These are phyloP conservation scores for Cryphonectria japonica DNA, from an alignment of 2,329 filamentous ascomycete genomes.

Conservation along the genomic window DNA sequence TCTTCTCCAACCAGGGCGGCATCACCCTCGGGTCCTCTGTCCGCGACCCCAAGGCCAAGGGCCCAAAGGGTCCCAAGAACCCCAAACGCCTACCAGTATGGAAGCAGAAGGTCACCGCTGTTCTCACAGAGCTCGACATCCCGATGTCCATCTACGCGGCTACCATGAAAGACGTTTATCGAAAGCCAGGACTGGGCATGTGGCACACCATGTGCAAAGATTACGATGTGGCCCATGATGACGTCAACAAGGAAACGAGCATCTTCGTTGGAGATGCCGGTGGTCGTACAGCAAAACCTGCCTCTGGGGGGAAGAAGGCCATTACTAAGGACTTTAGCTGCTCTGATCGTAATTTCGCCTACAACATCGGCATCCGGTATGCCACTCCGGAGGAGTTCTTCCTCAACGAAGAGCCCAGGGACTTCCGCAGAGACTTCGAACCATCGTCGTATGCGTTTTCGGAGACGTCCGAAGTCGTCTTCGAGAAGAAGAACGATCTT, in stretches of 20 bases:
- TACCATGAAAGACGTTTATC: constrained; percentile 77
- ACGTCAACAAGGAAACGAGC: constrained; percentile 71
- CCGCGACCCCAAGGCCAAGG: constrained; percentile 68
- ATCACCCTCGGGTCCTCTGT: constrained; percentile 76
- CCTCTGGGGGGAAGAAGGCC: constrained; percentile 36
- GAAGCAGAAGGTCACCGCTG: constrained; percentile 75
- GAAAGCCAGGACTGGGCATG: constrained; percentile 89
- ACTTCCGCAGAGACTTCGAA: constrained; percentile 74
- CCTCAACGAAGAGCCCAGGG: constrained; percentile 65
- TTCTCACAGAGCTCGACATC: constrained; percentile 73
- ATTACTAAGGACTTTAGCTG: constrained; percentile 64
- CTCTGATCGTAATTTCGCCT: constrained; percentile 77
- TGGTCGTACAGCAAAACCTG: constrained; percentile 46
- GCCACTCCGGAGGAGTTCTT: constrained; percentile 93
- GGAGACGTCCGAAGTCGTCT: constrained; percentile 44
- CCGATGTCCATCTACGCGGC: constrained; percentile 85
- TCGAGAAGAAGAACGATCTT: constrained; percentile 64
- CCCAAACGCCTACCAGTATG: constrained; percentile 72
- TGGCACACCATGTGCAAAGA: constrained; percentile 70
- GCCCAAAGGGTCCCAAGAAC: constrained; percentile 61
- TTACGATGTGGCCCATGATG: constrained; percentile 58
- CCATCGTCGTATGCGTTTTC: constrained; percentile 57
- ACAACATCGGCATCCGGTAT: constrained; percentile 81
- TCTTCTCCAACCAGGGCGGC: constrained; percentile 89
- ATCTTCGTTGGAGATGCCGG: constrained; percentile 91